Evolutionary conservation across 1,139 yeast genomes (phyloP).

Genomic region (Sugiyamaella novakii): DNA sequence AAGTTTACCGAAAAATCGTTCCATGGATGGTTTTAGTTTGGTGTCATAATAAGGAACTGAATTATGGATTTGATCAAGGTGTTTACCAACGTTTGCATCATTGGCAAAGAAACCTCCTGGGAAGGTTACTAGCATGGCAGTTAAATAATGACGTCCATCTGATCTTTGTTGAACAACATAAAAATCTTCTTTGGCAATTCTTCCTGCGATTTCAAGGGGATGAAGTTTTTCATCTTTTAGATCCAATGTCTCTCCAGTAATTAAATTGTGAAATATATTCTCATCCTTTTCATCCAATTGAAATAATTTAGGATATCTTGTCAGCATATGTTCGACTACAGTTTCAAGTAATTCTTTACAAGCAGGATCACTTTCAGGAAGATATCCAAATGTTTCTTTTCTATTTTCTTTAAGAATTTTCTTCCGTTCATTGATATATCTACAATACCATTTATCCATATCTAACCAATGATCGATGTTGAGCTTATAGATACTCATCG

Average conservation of each 20-base stretch:
- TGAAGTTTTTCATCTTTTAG: constrained; percentile 63
- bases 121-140: constrained; percentile 76
- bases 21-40: constrained; percentile 71
- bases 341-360: constrained; percentile 64
- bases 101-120: constrained; percentile 78
- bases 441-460: constrained; percentile 74
- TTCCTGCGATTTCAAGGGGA: constrained; percentile 63
- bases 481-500: constrained; percentile 71
- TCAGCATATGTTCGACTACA: constrained; percentile 60
- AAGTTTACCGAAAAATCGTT: constrained; percentile 67
- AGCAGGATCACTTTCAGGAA: constrained; percentile 68
- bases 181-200: constrained; percentile 74
- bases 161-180: constrained; percentile 56
- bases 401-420: constrained; percentile 62
- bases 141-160: constrained; percentile 64
- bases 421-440: constrained; percentile 63
- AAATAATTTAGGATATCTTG: constrained; percentile 64
- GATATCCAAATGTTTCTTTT: constrained; percentile 63
- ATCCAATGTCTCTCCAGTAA: constrained; percentile 63
- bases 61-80: constrained; percentile 63
- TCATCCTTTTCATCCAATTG: constrained; percentile 52
- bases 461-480: constrained; percentile 77
- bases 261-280: constrained; percentile 52
- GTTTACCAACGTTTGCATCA: constrained; percentile 58
- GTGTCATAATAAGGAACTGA: constrained; percentile 73